Base-by-base conservation (phyloP, 805 yeast genomes). In the Isabelozyma rhagii region DNA sequence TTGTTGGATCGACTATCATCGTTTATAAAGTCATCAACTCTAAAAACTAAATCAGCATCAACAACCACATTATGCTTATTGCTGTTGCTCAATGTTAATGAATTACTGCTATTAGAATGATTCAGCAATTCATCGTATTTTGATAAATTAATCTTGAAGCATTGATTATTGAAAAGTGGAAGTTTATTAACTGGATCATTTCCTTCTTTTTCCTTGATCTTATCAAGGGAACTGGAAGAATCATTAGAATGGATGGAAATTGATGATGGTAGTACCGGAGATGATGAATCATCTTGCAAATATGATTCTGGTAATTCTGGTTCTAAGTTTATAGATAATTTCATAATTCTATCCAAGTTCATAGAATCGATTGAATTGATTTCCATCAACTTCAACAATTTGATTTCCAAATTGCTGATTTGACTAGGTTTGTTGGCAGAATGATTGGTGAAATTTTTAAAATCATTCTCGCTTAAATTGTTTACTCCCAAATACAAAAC, bases 271-370 rank as follows among this genome's bases (percentile, higher is more conserved):
- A 49, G 51, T 29, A 41, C 41, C 41, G 56, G 55, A 8, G 18
- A 5, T 4, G 28, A 14, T 27, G 45, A 11, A 14, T 52, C 5
- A 27, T 31, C 48, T 44, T 55, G 62, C 47, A 73, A 51, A 49
- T 73, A 74, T 4, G 62, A 61, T 49, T 74, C 79, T 0, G 69
- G 70, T 38, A 72, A 62, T 2, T 85, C 81, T 0, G 92, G 87
- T 58, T 93, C 96, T 40, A 77, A 69, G 0, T 62, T 58, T 47
- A 87, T 68, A 11, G 97, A 89, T 52, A 79, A 63, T 42, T 75
- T 74, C 92, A 88, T 84, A 3, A 87, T 69, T 9, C 73, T 69
- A 4, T 77, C 79, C 41, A 81, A 74, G 40, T 78, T 74, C 34
- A 82, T 67, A 0, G 82, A 77, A 15, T 72, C 71, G n/a, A 31